phyloP scores from a whole-genome alignment of 331 rosid genomes.

The Saraca asoca region DNA sequence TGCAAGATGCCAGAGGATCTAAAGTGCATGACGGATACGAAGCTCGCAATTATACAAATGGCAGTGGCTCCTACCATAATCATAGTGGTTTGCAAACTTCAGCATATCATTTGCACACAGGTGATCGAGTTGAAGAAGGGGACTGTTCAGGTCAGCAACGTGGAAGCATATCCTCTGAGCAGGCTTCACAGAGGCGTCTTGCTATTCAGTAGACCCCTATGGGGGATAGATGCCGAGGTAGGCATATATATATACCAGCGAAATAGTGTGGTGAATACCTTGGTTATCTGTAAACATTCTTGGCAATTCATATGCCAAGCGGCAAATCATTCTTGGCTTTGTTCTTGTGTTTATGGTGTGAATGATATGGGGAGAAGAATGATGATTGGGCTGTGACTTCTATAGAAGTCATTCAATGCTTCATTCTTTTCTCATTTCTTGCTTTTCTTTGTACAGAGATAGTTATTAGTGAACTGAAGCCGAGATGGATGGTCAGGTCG shows the following conservation, averaged over 20 bases:
- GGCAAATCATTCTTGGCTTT: slow-evolving; percentile 99
- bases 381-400: slow-evolving; percentile 43
- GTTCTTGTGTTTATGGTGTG: slow-evolving; percentile 53
- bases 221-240: slow-evolving; percentile 48
- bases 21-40: slow-evolving; percentile 31
- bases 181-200: slow-evolving; percentile 70
- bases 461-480: slow-evolving; percentile 53
- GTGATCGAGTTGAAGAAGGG: slow-evolving; percentile 77
- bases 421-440: slow-evolving; percentile 51
- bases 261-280: slow-evolving; percentile 39
- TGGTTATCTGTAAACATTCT: slow-evolving; percentile 51
- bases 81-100: slow-evolving; percentile 62
- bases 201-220: slow-evolving; percentile 66
- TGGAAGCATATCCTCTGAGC: slow-evolving; percentile 58
- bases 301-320: slow-evolving; percentile 51
- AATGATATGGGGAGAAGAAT: slow-evolving; percentile 48
- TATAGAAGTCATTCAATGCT: slow-evolving; percentile 45
- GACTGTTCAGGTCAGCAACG: slow-evolving; percentile 67
- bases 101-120: slow-evolving; percentile 46
- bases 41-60: slow-evolving; percentile 50
- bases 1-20: slow-evolving; percentile 56
- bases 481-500: slow-evolving; percentile 40
- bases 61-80: slow-evolving; percentile 51
- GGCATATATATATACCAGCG: slow-evolving; percentile 43
- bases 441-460: slow-evolving; percentile 50